These are phyloP conservation scores for Antitrichia curtipendula DNA, from an alignment of 225 moss, liverwort and hornwort species.

Conservation along the genomic window DNA sequence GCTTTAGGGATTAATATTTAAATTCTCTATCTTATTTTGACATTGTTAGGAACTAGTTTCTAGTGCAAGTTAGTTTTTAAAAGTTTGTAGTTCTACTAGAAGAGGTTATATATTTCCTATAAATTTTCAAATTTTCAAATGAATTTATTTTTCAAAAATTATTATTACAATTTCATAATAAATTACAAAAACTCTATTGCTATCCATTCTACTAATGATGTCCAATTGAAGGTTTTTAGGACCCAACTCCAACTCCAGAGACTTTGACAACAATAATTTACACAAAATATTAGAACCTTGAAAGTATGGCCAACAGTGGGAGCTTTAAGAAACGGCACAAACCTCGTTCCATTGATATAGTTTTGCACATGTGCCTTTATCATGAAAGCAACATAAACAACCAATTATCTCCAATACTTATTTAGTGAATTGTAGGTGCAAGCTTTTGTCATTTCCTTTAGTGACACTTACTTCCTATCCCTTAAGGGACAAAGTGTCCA, in stretches of 20 bases:
- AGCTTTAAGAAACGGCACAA: neutral
- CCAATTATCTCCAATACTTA: neutral
- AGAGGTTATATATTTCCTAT: neutral
- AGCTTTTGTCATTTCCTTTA: neutral
- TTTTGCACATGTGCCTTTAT: neutral
- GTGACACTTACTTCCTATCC: neutral
- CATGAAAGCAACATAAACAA: neutral
- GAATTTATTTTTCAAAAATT: neutral
- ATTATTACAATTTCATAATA: neutral
- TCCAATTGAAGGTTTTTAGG: neutral
- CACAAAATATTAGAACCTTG: neutral
- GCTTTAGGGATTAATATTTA: too few species aligned
- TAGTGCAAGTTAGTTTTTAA: neutral
- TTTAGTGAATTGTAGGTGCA: neutral
- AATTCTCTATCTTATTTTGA: neutral
- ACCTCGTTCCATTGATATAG: rapidly evolving
- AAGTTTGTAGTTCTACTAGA: neutral
- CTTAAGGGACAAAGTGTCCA: too few species aligned
- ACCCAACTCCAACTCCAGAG: rapidly evolving
- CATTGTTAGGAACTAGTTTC: neutral
- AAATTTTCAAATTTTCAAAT: neutral
- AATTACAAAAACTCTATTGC: rapidly evolving
- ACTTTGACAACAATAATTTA: rapidly evolving
- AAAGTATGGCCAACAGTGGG: rapidly evolving
- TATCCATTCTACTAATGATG: rapidly evolving